These are phyloP conservation scores for Glycine latifolia DNA, from an alignment of 306 rosid genomes.

Conservation along the genomic window DNA sequence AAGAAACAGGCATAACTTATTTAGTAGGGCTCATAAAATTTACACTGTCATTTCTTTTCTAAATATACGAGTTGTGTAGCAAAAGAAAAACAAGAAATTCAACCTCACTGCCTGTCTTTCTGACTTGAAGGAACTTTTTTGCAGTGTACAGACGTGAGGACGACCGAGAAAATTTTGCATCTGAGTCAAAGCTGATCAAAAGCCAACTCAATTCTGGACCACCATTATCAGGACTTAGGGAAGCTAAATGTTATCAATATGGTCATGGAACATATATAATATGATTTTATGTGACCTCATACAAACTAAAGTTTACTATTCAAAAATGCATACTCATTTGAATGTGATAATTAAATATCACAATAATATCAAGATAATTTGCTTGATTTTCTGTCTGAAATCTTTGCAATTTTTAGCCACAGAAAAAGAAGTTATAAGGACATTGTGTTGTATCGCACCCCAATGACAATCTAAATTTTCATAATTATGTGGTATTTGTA, in stretches of 20 bases:
- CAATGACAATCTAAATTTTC: neutral
- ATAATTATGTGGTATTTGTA: neutral
- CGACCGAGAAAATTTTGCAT: constrained; percentile 19
- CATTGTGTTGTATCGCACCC: neutral
- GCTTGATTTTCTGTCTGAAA: constrained; percentile 19
- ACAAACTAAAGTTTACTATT: too few species aligned
- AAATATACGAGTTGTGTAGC: constrained; percentile 14
- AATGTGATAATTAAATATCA: too few species aligned
- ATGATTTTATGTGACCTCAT: constrained; percentile 1
- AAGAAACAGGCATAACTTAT: neutral
- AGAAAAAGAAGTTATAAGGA: neutral
- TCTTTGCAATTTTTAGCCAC: constrained; percentile 6
- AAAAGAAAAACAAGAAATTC: constrained; percentile 41
- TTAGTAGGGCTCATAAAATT: neutral
- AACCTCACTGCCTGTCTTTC: constrained; percentile 50
- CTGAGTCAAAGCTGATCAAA: constrained; percentile 41
- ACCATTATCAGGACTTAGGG: constrained; percentile 30
- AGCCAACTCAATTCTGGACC: constrained; percentile 41
- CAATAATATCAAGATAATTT: neutral
- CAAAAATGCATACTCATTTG: too few species aligned
- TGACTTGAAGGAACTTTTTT: constrained; percentile 45
- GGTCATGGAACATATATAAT: neutral
- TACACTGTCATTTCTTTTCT: neutral
- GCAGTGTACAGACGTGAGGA: constrained; percentile 36
- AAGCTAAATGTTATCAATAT: constrained; percentile 1